These are phyloP conservation scores for Breynia disticha DNA, from an alignment of 441 rosid species.

Conservation along the genomic window DNA sequence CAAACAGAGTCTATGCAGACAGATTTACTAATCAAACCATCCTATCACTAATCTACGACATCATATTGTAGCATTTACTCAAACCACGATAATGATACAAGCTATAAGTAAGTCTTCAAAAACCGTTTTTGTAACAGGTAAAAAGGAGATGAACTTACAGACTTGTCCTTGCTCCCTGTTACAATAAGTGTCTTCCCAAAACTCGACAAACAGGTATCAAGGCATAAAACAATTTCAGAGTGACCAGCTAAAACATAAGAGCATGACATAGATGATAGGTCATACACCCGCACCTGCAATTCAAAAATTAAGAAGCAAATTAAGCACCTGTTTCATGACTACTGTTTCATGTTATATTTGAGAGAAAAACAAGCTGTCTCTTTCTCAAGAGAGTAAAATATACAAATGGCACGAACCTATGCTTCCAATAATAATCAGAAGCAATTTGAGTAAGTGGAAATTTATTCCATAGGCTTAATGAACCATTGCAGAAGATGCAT, in stretches of 20 bases:
- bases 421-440: not conserved
- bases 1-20: not conserved
- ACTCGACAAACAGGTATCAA: slow-evolving; percentile 65
- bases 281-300: slow-evolving; percentile 86
- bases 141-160: slow-evolving; percentile 39
- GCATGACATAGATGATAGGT: slow-evolving; percentile 85
- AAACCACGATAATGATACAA: not conserved
- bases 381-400: too few relatives aligned
- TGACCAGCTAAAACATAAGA: slow-evolving; percentile 86
- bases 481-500: too few relatives aligned
- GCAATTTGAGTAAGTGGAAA: not conserved
- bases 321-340: too few relatives aligned
- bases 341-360: too few relatives aligned
- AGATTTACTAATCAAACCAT: too few relatives aligned
- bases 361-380: too few relatives aligned
- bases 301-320: slow-evolving; percentile 8
- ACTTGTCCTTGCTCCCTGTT: slow-evolving; percentile 88
- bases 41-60: not conserved
- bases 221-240: slow-evolving; percentile 66
- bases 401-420: not conserved
- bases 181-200: slow-evolving; percentile 55
- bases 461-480: too few relatives aligned
- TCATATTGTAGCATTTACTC: not conserved
- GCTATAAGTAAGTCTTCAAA: not conserved
- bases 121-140: slow-evolving; percentile 8